These are phyloP conservation scores for Pseudotulostoma volvatum DNA, from an alignment of 495 filamentous ascomycete genomes.

Conservation along the genomic window DNA sequence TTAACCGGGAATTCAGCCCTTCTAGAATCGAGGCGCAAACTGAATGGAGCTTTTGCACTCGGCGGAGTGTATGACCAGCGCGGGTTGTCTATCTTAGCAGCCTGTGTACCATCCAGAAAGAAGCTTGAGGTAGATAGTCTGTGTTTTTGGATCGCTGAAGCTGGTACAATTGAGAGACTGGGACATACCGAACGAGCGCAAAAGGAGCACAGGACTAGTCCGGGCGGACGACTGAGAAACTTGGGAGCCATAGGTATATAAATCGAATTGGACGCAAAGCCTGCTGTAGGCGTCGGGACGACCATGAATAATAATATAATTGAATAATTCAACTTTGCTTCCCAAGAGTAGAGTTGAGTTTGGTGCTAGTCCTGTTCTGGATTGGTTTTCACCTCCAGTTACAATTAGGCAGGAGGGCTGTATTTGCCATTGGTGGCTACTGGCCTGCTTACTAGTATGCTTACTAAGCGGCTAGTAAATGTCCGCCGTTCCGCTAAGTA, in stretches of 20 bases:
- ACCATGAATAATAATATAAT: too few species aligned
- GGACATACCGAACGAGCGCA: conserved; percentile 15
- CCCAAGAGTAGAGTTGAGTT: too few species aligned
- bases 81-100: conserved; percentile 33
- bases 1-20: conserved; percentile 49
- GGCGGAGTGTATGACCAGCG: conserved; percentile 74
- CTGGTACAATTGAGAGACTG: conserved; percentile 6
- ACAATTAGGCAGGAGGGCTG: too few species aligned
- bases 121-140: conserved; percentile 9
- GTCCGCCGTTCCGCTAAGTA: too few species aligned
- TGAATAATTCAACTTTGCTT: too few species aligned
- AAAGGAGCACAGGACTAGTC: conserved; percentile 14
- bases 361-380: too few species aligned
- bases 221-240: conserved; percentile 1
- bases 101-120: conserved; percentile 8
- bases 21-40: conserved; percentile 27
- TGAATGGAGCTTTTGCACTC: conserved; percentile 59
- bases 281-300: too few species aligned
- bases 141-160: conserved; percentile 7
- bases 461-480: too few species aligned
- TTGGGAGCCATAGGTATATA: conserved; percentile 1
- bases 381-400: too few species aligned
- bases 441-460: too few species aligned
- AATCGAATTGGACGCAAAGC: not conserved
- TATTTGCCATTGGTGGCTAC: too few species aligned